These are phyloP conservation scores for Martensiomyces pterosporus DNA, from an alignment of 192 early-diverging fungal genomes.

Conservation along the genomic window DNA sequence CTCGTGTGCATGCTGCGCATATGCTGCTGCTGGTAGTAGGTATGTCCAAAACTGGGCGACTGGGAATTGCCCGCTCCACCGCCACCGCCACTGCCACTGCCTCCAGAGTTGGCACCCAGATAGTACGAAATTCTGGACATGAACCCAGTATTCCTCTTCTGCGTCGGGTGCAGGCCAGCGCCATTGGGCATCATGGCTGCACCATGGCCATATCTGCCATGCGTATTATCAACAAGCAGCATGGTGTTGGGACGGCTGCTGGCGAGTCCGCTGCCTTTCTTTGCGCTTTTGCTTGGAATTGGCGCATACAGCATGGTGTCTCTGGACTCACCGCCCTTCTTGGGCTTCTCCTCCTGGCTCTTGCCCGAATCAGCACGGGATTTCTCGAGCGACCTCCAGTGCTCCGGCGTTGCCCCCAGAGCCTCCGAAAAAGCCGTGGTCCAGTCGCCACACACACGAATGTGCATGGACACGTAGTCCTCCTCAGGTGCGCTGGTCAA, in stretches of 20 bases:
- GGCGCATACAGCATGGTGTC: constrained; percentile 45
- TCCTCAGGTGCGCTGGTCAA: constrained; percentile 81
- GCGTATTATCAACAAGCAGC: constrained; percentile 41
- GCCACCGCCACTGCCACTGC: neutral
- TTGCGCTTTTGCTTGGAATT: constrained; percentile 5
- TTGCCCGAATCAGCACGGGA: constrained; percentile 12
- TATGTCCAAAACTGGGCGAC: too few relatives aligned
- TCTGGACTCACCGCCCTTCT: constrained; percentile 25
- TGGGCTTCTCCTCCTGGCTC: neutral
- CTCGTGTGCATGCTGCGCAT: neutral
- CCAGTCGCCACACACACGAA: constrained; percentile 75
- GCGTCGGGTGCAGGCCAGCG: constrained; percentile 1
- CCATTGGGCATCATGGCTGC: constrained; percentile 7
- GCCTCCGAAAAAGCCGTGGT: constrained; percentile 64
- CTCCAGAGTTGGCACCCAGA: constrained; percentile 12
- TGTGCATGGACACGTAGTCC: constrained; percentile 69
- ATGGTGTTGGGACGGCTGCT: constrained; percentile 33
- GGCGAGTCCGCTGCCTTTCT: constrained; percentile 12
- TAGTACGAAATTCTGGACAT: constrained; percentile 44
- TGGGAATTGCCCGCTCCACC: neutral
- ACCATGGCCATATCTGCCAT: neutral
- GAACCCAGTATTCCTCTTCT: neutral
- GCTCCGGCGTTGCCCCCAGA: constrained; percentile 61
- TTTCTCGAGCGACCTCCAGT: constrained; percentile 50
- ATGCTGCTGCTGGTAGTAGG: too few relatives aligned